phyloP scores from a whole-genome alignment of 2,329 filamentous ascomycete species.

The Trichoderma citrinoviride region DNA sequence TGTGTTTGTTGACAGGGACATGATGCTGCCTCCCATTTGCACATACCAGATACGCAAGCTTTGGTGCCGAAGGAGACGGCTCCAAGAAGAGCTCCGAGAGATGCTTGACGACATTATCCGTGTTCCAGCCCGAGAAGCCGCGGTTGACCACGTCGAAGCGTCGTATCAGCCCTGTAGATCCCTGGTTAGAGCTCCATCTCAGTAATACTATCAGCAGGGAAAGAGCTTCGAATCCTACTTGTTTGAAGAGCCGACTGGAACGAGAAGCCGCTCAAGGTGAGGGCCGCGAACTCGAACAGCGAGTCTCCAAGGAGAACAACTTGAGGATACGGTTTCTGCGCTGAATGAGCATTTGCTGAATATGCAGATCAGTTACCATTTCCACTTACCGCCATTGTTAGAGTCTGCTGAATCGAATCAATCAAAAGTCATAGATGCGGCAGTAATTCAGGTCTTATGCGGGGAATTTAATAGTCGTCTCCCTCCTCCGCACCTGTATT shows the following conservation, averaged over 20 bases:
- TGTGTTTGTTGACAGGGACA: background rate
- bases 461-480: background rate
- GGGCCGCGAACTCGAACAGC: constrained; percentile 68
- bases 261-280: constrained; percentile 65
- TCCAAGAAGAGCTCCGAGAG: constrained; percentile 69
- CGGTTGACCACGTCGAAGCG: constrained; percentile 84
- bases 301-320: constrained; percentile 88
- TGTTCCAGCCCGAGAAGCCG: constrained; percentile 84
- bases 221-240: constrained; percentile 44
- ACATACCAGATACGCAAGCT: constrained; percentile 65
- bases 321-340: constrained; percentile 61
- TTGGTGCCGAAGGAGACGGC: constrained; percentile 54
- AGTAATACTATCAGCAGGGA: background rate
- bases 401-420: too few relatives aligned
- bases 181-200: background rate
- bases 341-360: background rate
- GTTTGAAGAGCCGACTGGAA: constrained; percentile 70
- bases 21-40: background rate
- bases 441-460: background rate
- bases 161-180: constrained; percentile 64
- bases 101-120: constrained; percentile 66
- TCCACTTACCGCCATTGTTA: constrained; percentile 27
- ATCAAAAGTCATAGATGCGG: background rate
- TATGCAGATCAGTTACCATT: too few relatives aligned
- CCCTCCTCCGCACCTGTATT: background rate